A percentile compares a stretch with the other conserved stretches of the same genome.
These are phyloP conservation scores for Orbilia javanica DNA, from an alignment of 2,329 filamentous ascomycete genomes.

Conservation along the genomic window DNA sequence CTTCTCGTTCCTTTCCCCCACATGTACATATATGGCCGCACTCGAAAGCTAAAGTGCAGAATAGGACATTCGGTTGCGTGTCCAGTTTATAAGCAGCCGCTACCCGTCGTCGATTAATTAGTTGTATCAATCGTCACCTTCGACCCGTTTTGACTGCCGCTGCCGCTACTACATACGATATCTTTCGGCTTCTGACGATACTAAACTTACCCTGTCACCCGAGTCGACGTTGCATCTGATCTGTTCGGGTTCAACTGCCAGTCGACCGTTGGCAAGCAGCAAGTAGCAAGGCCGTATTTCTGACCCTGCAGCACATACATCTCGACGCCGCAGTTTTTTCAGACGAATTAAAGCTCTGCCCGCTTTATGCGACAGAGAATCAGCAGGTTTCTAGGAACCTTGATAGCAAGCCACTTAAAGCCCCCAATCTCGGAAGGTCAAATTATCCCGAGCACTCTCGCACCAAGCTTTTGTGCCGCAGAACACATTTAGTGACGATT, in stretches of 20 bases:
- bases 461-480: slow-evolving; percentile 53
- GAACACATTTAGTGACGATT: slow-evolving; percentile 38
- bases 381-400: slow-evolving; percentile 32
- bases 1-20: slow-evolving; percentile 25
- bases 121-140: slow-evolving; percentile 7
- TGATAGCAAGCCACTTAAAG: slow-evolving; percentile 58
- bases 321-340: slow-evolving; percentile 30
- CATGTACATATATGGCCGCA: slow-evolving; percentile 10
- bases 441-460: slow-evolving; percentile 53
- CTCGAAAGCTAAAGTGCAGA: slow-evolving; percentile 8
- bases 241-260: slow-evolving; percentile 25
- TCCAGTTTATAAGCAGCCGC: slow-evolving; percentile 41
- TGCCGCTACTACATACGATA: slow-evolving; percentile 10
- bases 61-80: slow-evolving; percentile 2
- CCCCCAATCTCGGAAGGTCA: slow-evolving; percentile 59
- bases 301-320: slow-evolving; percentile 10
- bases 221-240: slow-evolving; percentile 18
- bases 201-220: not conserved
- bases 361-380: slow-evolving; percentile 53
- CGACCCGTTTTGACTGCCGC: not conserved
- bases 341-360: slow-evolving; percentile 58
- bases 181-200: slow-evolving; percentile 13
- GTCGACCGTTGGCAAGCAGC: slow-evolving; percentile 18
- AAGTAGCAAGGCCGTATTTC: too few species aligned
- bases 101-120: slow-evolving; percentile 13